Evolutionary conservation across 2,329 filamentous ascomycete genomes (phyloP).

Genomic region (Paraphaeosphaeria sporulosa): DNA sequence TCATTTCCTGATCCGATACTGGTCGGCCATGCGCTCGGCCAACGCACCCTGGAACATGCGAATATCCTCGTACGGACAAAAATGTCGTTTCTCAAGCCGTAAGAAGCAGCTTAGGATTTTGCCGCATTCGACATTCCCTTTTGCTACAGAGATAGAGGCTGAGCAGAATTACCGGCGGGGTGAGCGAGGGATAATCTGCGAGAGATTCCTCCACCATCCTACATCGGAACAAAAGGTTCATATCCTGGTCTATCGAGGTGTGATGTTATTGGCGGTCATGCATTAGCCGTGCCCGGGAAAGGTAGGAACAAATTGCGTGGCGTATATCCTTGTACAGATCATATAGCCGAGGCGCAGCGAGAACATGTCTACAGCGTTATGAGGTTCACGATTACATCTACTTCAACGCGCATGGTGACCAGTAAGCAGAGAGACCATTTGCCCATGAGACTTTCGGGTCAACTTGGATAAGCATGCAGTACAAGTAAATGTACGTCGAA

Average conservation of each 20-base stretch:
- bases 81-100: neutral
- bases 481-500: neutral
- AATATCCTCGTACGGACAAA: neutral
- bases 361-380: neutral
- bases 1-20: neutral
- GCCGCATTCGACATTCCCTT: neutral
- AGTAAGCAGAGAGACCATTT: neutral
- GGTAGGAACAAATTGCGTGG: neutral
- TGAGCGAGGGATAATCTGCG: neutral
- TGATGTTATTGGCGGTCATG: neutral
- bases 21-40: neutral
- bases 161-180: conserved; percentile 3
- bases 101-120: no score
- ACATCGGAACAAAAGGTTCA: neutral
- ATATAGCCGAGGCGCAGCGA: neutral
- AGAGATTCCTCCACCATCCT: neutral
- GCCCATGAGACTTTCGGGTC: neutral
- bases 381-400: neutral
- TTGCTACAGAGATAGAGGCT: neutral
- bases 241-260: neutral
- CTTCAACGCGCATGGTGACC: neutral
- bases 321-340: conserved; percentile 2
- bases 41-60: neutral
- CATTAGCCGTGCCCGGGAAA: neutral
- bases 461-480: neutral